These are phyloP conservation scores for Wakefieldia striispora DNA, from an alignment of 768 basidiomycete species.

Conservation along the genomic window DNA sequence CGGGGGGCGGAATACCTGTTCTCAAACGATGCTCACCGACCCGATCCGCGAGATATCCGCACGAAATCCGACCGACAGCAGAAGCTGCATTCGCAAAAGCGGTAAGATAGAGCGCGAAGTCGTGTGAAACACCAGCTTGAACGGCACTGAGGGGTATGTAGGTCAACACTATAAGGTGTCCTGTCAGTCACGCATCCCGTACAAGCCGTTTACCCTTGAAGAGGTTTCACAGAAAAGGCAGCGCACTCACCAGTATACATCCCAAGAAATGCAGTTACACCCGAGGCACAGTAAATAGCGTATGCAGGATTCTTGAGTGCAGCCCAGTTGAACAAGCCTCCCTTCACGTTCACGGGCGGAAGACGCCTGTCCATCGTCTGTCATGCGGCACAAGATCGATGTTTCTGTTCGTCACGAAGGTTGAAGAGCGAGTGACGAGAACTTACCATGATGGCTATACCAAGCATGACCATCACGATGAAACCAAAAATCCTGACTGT, in stretches of 20 bases:
- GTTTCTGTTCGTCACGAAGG: neutral
- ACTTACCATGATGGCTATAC: conserved; percentile 51
- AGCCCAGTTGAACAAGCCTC: conserved; percentile 55
- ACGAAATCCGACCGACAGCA: conserved; percentile 54
- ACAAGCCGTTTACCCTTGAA: too few relatives aligned
- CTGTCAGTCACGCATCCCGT: neutral
- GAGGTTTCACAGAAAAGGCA: neutral
- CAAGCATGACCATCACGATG: conserved; percentile 51
- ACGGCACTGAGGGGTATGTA: conserved; percentile 63
- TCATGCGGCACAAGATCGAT: neutral
- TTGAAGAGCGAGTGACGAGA: neutral
- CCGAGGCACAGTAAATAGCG: conserved; percentile 55
- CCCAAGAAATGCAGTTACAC: conserved; percentile 60
- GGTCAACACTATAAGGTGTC: conserved; percentile 49
- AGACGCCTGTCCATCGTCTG: conserved; percentile 45
- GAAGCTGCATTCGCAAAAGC: conserved; percentile 69
- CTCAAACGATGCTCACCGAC: conserved; percentile 38
- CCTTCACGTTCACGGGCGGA: conserved; percentile 49
- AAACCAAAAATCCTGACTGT: conserved; percentile 71
- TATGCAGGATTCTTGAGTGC: conserved; percentile 50
- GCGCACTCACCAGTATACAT: conserved; percentile 56
- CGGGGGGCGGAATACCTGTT: neutral
- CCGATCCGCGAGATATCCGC: conserved; percentile 54
- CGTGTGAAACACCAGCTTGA: conserved; percentile 42
- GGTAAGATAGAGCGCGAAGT: conserved; percentile 63